Conservation (phyloP, 441 rosid genomes). For the Pelargonium fulgidum region DNA sequence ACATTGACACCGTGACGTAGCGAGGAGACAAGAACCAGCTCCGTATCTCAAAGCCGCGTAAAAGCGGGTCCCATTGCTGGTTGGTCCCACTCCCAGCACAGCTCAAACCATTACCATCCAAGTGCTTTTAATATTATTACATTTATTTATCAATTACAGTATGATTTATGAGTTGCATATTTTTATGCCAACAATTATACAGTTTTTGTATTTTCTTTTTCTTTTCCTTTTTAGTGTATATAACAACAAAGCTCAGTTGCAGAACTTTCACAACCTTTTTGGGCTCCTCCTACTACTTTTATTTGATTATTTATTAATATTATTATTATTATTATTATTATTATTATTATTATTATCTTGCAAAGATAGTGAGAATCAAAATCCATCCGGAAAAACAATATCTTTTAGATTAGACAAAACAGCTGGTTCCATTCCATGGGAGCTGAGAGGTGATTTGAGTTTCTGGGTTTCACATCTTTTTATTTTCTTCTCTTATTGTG, state of each 20-base stretch:
- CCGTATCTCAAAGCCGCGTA: constrained; percentile 39
- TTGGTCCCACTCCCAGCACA: constrained; percentile 22
- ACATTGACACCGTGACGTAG: background rate
- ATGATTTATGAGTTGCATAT: background rate
- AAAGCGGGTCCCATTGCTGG: constrained; percentile 32
- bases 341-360: background rate
- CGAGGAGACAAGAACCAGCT: background rate
- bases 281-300: background rate
- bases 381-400: background rate
- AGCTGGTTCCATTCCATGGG: background rate
- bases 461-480: constrained; percentile 1
- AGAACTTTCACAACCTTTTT: constrained; percentile 21
- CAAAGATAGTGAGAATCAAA: constrained; percentile 16
- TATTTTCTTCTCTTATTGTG: constrained; percentile 19
- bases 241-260: background rate
- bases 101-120: constrained; percentile 8
- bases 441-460: background rate
- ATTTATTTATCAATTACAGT: background rate
- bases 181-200: background rate
- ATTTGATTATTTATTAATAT: too few species aligned
- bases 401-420: constrained; percentile 9
- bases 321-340: too few species aligned
- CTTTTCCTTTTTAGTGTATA: background rate
- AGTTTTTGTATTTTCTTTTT: too few species aligned
- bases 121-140: too few species aligned